These are phyloP conservation scores for Talaromyces liani DNA, from an alignment of 495 filamentous ascomycete genomes.

Conservation along the genomic window DNA sequence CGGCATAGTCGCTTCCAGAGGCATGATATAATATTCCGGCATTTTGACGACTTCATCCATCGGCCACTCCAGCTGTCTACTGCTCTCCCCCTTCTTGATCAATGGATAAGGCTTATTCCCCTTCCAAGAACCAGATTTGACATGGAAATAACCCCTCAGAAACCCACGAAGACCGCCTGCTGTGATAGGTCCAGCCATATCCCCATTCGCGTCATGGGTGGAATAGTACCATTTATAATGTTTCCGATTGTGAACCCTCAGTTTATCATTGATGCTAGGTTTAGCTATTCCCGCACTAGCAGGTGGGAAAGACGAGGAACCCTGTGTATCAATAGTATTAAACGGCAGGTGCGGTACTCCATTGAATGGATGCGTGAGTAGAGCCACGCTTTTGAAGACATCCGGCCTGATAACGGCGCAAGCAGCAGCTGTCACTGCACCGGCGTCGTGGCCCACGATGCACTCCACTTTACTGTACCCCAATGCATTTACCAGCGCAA, in stretches of 20 bases:
- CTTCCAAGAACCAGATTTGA: constrained; percentile 57
- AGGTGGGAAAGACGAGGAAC: constrained; percentile 15
- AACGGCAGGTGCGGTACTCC: constrained; percentile 43
- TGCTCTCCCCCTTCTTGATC: constrained; percentile 4
- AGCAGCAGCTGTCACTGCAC: constrained; percentile 49
- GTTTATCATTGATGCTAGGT: constrained; percentile 45
- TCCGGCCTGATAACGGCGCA: constrained; percentile 58
- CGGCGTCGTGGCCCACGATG: constrained; percentile 63
- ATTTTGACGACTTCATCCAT: constrained; percentile 48
- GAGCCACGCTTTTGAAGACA: constrained; percentile 47
- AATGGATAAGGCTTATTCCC: constrained; percentile 47
- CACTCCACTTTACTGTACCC: constrained; percentile 51
- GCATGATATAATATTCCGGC: constrained; percentile 68
- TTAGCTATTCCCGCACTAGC: constrained; percentile 14
- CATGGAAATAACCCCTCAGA: constrained; percentile 58
- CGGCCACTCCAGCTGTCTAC: constrained; percentile 34
- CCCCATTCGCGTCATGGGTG: constrained; percentile 41
- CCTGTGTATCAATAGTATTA: constrained; percentile 28
- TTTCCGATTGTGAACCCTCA: constrained; percentile 48
- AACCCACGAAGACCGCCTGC: constrained; percentile 47
- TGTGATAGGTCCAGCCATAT: constrained; percentile 48
- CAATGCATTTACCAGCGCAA: constrained; percentile 52
- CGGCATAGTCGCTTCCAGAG: constrained; percentile 47
- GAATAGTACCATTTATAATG: constrained; percentile 70
- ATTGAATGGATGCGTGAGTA: constrained; percentile 53